These are phyloP conservation scores for Pisolithus microcarpus DNA, from an alignment of 768 basidiomycete genomes.

Conservation along the genomic window DNA sequence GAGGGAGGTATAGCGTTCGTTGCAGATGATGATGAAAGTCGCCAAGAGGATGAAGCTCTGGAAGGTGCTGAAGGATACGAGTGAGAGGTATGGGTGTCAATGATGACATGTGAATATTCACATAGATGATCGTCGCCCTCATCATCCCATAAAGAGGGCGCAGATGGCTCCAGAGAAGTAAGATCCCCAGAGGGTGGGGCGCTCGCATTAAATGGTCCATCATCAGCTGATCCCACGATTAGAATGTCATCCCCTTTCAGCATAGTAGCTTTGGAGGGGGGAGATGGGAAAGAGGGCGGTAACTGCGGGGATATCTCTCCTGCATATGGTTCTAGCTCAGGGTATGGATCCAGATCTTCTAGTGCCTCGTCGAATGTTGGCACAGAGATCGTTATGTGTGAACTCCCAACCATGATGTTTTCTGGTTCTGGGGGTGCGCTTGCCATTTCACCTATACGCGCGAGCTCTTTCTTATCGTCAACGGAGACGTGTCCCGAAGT, in stretches of 20 bases:
- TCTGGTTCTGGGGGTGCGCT: constrained; percentile 40
- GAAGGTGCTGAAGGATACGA: not conserved
- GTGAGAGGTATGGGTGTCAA: not conserved
- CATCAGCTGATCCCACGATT: constrained; percentile 23
- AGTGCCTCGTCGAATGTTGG: constrained; percentile 51
- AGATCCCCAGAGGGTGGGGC: constrained; percentile 25
- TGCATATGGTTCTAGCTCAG: not conserved
- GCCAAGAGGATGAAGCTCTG: not conserved
- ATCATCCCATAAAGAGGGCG: constrained; percentile 28
- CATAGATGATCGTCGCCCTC: not conserved
- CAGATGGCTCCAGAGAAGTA: constrained; percentile 38
- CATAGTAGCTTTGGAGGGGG: constrained; percentile 37
- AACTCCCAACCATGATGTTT: constrained; percentile 10
- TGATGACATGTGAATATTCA: not conserved
- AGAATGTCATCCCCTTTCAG: constrained; percentile 24
- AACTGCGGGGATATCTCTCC: not conserved
- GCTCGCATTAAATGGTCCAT: constrained; percentile 25
- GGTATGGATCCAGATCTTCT: constrained; percentile 26
- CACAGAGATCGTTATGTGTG: constrained; percentile 31
- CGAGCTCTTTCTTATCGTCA: constrained; percentile 57
- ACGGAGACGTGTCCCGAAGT: constrained; percentile 55
- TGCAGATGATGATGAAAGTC: not conserved
- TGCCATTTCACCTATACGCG: constrained; percentile 43
- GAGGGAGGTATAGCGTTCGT: constrained; percentile 20
- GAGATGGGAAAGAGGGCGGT: constrained; percentile 21